These are phyloP conservation scores for Colletotrichum tropicale DNA, from an alignment of 2,329 filamentous ascomycete genomes.

Conservation along the genomic window DNA sequence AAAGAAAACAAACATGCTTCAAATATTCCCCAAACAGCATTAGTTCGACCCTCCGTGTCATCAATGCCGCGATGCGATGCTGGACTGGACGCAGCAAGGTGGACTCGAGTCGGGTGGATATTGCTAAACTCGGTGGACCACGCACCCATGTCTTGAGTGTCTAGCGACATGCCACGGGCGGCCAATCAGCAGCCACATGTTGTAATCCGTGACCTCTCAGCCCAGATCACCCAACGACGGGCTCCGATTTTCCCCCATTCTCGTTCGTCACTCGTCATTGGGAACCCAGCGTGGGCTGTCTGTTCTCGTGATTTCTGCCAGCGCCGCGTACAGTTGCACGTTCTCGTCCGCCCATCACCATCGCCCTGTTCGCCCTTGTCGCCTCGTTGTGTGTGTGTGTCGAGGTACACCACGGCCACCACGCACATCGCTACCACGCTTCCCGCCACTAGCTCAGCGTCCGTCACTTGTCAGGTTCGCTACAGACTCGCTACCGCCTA, in stretches of 20 bases:
- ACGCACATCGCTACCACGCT: background rate
- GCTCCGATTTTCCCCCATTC: slow-evolving; percentile 19
- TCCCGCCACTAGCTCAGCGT: background rate
- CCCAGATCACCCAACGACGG: slow-evolving; percentile 14
- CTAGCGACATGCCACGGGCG: background rate
- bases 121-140: background rate
- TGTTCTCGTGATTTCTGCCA: slow-evolving; percentile 17
- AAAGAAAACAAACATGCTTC: background rate
- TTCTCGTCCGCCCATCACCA: background rate
- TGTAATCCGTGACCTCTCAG: slow-evolving; percentile 24
- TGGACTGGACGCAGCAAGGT: slow-evolving; percentile 9
- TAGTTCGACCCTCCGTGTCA: background rate
- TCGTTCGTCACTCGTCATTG: slow-evolving; percentile 20
- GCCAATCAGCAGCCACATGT: slow-evolving; percentile 17
- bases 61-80: slow-evolving; percentile 8
- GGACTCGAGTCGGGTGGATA: slow-evolving; percentile 1
- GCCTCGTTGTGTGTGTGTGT: background rate
- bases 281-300: slow-evolving; percentile 8
- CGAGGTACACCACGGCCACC: background rate
- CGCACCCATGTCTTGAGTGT: slow-evolving; percentile 5
- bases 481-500: background rate
- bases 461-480: background rate
- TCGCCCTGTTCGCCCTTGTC: background rate
- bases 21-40: background rate
- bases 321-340: background rate